These are phyloP conservation scores for Talaromyces wortmannii DNA, from an alignment of 495 filamentous ascomycete genomes.

Conservation along the genomic window DNA sequence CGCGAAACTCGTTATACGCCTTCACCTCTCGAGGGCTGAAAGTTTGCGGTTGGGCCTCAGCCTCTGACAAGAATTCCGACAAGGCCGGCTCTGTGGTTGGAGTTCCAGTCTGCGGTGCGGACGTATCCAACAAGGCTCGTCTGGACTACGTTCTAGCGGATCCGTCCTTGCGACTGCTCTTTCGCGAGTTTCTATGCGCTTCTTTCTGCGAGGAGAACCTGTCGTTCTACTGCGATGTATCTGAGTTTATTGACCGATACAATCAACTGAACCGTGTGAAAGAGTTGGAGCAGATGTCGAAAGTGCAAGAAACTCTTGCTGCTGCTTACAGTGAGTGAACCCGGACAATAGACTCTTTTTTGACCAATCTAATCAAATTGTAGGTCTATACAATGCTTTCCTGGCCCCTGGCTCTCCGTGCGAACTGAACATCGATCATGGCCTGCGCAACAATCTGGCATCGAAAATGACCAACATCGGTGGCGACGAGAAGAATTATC, in stretches of 20 bases:
- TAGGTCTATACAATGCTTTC: conserved; percentile 79
- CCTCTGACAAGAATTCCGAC: conserved; percentile 4
- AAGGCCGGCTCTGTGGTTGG: conserved; percentile 16
- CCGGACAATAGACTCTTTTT: neutral
- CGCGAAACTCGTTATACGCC: conserved; percentile 72
- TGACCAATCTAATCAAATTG: neutral
- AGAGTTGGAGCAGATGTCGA: conserved; percentile 52
- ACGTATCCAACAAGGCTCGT: conserved; percentile 75
- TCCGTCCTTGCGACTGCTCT: conserved; percentile 68
- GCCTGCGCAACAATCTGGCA: conserved; percentile 74
- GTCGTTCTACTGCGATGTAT: conserved; percentile 77
- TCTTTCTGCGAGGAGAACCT: conserved; percentile 89
- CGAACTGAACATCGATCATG: conserved; percentile 86
- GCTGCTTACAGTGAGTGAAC: conserved; percentile 65
- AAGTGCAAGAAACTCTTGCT: conserved; percentile 77
- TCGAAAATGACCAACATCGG: conserved; percentile 83
- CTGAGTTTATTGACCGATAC: conserved; percentile 69
- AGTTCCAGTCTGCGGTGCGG: conserved; percentile 19
- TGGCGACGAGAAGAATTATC: conserved; percentile 67
- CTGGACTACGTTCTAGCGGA: conserved; percentile 76
- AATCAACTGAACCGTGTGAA: conserved; percentile 34
- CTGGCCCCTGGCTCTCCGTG: conserved; percentile 81
- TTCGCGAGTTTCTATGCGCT: conserved; percentile 76
- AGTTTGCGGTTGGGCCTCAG: conserved; percentile 46
- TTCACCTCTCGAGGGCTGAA: conserved; percentile 64